A percentile compares a stretch with the other conserved stretches of the same genome.
Evolutionary conservation across 208 protist genomes (phyloP).

Genomic region (Herpetomonas tarakana): DNA sequence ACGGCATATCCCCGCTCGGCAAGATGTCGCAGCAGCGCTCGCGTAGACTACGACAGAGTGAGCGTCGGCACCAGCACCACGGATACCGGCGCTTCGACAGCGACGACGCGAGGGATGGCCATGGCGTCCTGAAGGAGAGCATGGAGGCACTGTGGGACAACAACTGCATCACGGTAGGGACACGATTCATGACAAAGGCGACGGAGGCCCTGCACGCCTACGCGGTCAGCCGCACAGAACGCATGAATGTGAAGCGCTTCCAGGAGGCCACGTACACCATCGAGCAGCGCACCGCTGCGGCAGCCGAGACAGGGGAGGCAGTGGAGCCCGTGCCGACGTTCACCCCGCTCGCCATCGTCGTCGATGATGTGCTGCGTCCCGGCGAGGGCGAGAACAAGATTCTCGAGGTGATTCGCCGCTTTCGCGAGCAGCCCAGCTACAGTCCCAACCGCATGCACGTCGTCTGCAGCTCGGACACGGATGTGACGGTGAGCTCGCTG

Average conservation of each 20-base stretch:
- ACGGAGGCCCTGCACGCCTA: slow-evolving; percentile 78
- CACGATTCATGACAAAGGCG: slow-evolving; percentile 79
- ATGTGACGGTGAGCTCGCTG: slow-evolving; percentile 97
- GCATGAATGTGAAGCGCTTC: slow-evolving; percentile 83
- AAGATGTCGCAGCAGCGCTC: slow-evolving; percentile 99
- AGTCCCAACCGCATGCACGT: slow-evolving; percentile 97
- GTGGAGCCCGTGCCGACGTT: slow-evolving; percentile 13
- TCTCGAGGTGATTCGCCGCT: slow-evolving; percentile 71
- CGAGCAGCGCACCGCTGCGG: neutral
- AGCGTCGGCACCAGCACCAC: slow-evolving; percentile 12
- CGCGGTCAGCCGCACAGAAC: slow-evolving; percentile 74
- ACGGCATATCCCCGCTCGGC: slow-evolving; percentile 97
- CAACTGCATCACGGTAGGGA: slow-evolving; percentile 84
- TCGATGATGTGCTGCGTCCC: slow-evolving; percentile 93
- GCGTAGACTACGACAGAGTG: slow-evolving; percentile 86
- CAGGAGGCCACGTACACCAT: slow-evolving; percentile 3
- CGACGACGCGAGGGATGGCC: slow-evolving; percentile 3
- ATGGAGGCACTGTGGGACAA: slow-evolving; percentile 68
- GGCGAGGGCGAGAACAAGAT: slow-evolving; percentile 97
- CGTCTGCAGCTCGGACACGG: slow-evolving; percentile 99
- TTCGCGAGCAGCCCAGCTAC: slow-evolving; percentile 89
- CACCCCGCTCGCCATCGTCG: slow-evolving; percentile 83
- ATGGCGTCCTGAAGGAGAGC: slow-evolving; percentile 11
- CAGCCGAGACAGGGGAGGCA: neutral
- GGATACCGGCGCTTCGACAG: neutral